A percentile compares a stretch with the other conserved stretches of the same genome.
Conservation (phyloP, 208 protist species). For the Herpetomonas samuelpessoai region DNA sequence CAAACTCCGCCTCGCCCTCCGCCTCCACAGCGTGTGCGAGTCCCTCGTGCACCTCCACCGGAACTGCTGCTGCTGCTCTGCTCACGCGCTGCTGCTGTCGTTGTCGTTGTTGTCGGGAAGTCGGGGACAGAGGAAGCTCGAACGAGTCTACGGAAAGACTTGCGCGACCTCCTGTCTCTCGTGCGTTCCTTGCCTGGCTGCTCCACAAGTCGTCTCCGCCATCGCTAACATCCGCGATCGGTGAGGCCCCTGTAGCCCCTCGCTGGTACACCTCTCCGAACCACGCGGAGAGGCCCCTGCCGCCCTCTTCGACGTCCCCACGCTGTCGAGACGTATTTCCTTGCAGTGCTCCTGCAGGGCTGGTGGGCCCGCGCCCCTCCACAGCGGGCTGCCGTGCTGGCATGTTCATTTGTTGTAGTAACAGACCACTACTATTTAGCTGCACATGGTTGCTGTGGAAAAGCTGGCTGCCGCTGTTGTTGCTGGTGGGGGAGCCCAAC, state of each 20-base stretch:
- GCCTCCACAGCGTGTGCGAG: constrained; percentile 38
- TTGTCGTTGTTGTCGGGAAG: not conserved
- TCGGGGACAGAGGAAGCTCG: too few species aligned
- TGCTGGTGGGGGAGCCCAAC: not conserved
- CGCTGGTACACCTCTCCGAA: not conserved
- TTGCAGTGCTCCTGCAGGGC: too few species aligned
- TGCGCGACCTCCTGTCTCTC: too few species aligned
- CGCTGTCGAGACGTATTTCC: not conserved
- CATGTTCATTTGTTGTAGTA: too few species aligned
- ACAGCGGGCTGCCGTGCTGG: too few species aligned
- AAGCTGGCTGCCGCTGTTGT: not conserved
- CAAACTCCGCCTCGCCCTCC: constrained; percentile 41
- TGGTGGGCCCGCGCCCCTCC: too few species aligned
- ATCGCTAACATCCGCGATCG: too few species aligned
- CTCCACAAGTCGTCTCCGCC: too few species aligned
- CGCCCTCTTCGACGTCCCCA: not conserved
- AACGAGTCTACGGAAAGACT: too few species aligned
- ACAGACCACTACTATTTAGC: too few species aligned
- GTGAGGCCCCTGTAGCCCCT: too few species aligned
- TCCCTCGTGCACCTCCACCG: constrained; percentile 51
- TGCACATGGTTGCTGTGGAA: constrained; percentile 3
- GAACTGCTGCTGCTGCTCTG: constrained; percentile 5
- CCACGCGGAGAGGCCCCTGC: not conserved
- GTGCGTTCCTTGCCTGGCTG: too few species aligned
- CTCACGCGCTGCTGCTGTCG: not conserved